phyloP scores from a whole-genome alignment of 306 rosid genomes.

The Dryas octopetala region DNA sequence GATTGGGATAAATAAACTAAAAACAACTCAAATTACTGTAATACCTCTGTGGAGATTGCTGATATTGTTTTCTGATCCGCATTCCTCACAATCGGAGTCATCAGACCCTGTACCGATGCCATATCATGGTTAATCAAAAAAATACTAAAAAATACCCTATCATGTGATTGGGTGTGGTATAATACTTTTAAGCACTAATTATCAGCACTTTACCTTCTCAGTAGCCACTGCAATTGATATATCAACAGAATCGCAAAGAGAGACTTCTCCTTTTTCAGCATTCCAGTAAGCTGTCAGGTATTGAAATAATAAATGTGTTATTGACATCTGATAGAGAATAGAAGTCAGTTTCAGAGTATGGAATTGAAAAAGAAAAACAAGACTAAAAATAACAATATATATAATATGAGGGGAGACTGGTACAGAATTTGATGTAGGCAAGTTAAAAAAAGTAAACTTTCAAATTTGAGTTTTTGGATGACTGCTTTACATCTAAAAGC shows the following conservation, averaged over 20 bases:
- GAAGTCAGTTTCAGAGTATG: background rate
- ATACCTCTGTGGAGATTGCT: constrained; percentile 83
- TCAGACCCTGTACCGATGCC: constrained; percentile 68
- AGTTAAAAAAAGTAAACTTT: too few species aligned
- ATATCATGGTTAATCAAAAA: background rate
- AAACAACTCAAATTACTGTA: constrained; percentile 6
- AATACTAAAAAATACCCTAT: too few species aligned
- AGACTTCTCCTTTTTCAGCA: constrained; percentile 65
- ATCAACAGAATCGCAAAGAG: constrained; percentile 65
- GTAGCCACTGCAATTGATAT: constrained; percentile 98
- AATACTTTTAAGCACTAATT: background rate
- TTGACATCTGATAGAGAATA: constrained; percentile 8
- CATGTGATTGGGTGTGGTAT: background rate
- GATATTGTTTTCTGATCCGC: constrained; percentile 93
- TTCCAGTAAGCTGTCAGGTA: constrained; percentile 79
- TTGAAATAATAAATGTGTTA: constrained; percentile 25
- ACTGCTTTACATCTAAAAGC: too few species aligned
- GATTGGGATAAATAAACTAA: constrained; percentile 5
- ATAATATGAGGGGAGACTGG: too few species aligned
- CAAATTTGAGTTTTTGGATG: too few species aligned
- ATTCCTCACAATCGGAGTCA: constrained; percentile 93
- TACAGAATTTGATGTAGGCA: too few species aligned
- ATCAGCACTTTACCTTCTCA: constrained; percentile 63
- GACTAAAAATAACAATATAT: too few species aligned
- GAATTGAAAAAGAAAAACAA: background rate